Evolutionary conservation across 2,329 filamentous ascomycete genomes (phyloP).

Genomic region (Aspergillus neotritici): DNA sequence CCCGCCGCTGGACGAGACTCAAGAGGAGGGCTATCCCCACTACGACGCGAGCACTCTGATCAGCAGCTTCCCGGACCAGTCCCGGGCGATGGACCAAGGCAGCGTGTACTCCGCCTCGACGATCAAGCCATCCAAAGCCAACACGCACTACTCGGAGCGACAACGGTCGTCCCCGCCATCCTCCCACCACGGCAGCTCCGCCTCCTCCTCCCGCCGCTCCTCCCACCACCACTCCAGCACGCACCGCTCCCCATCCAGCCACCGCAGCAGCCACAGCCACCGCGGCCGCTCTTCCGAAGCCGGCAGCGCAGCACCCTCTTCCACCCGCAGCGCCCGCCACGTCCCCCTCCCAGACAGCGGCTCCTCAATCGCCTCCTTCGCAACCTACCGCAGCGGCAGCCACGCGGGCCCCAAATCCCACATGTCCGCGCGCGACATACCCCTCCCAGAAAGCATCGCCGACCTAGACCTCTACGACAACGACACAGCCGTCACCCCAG

Average conservation of each 20-base stretch:
- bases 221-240: constrained; percentile 20
- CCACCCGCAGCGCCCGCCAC: constrained; percentile 32
- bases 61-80: constrained; percentile 37
- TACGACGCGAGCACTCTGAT: constrained; percentile 37
- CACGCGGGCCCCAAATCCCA: constrained; percentile 12
- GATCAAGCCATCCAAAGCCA: constrained; percentile 29
- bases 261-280: constrained; percentile 21
- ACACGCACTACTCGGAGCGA: constrained; percentile 18
- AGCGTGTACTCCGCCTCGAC: constrained; percentile 35
- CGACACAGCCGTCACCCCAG: constrained; percentile 61
- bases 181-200: constrained; percentile 17
- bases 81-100: constrained; percentile 23
- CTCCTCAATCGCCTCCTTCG: constrained; percentile 20
- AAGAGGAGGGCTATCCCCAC: constrained; percentile 8
- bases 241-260: constrained; percentile 16
- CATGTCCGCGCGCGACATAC: constrained; percentile 22
- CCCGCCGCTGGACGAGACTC: constrained; percentile 16
- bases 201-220: constrained; percentile 18
- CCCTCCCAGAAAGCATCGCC: constrained; percentile 28
- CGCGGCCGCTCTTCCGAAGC: constrained; percentile 17
- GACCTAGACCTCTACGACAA: constrained; percentile 28
- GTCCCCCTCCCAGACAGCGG: constrained; percentile 30
- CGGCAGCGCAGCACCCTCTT: constrained; percentile 22
- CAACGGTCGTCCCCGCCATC: too few relatives aligned
- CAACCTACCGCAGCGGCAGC: constrained; percentile 18